Evolutionary conservation across 352 stramenopile genomes (phyloP).

Genomic region (Peronospora farinosa): DNA sequence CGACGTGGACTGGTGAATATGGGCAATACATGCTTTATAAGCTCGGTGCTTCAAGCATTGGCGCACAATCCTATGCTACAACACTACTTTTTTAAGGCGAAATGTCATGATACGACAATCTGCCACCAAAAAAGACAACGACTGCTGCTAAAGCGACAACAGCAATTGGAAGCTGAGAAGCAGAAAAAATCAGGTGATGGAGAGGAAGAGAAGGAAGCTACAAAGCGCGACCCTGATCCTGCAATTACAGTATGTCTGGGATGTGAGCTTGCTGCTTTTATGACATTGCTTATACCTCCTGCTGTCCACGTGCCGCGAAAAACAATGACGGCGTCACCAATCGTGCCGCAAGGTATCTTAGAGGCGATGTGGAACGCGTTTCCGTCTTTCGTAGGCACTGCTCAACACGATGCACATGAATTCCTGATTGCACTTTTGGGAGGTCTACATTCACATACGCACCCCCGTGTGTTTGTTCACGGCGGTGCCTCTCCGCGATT

Average conservation of each 20-base stretch:
- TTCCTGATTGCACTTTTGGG: constrained; percentile 60
- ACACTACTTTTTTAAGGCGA: constrained; percentile 63
- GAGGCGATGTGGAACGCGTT: constrained; percentile 56
- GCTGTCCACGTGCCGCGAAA: constrained; percentile 6
- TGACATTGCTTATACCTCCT: constrained; percentile 29
- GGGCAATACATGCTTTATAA: constrained; percentile 85
- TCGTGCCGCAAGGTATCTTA: constrained; percentile 54
- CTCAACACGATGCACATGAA: constrained; percentile 77
- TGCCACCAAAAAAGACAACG: constrained; percentile 47
- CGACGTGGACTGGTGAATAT: constrained; percentile 72
- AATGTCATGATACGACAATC: constrained; percentile 52
- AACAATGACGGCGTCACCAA: constrained; percentile 25
- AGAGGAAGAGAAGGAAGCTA: constrained; percentile 3
- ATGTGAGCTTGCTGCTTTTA: constrained; percentile 51
- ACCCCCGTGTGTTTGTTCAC: constrained; percentile 37
- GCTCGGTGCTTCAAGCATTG: constrained; percentile 65
- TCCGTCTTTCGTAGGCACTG: constrained; percentile 43
- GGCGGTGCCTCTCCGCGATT: constrained; percentile 48
- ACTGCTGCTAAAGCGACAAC: constrained; percentile 24
- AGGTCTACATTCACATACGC: constrained; percentile 55
- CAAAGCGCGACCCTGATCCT: constrained; percentile 8
- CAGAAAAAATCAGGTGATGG: constrained; percentile 5
- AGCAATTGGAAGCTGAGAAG: constrained; percentile 15
- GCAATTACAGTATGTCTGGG: constrained; percentile 42
- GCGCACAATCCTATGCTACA: constrained; percentile 65